Evolutionary conservation across 257 asterid genomes (phyloP), one percentile per base, ranked within the genome.

Genomic region (Solanum bukasovii): DNA sequence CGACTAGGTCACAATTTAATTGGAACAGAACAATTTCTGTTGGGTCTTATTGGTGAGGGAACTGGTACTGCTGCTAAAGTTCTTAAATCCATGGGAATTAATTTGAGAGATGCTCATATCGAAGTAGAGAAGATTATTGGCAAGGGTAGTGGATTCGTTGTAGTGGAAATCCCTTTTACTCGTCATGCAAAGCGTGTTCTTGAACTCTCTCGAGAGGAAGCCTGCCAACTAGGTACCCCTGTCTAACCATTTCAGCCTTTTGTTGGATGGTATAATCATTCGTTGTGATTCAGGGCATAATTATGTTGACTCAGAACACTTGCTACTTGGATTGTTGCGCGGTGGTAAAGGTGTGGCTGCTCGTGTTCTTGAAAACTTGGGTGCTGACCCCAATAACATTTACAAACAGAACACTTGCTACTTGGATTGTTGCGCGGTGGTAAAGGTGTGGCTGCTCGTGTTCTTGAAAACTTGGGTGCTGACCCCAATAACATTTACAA

Each of bases 51-150:
- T 73, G 98, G 99, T 21, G 99, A 97, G 92, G 98, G 99, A 84
- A 97, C 99, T 52, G 98, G 99, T 34, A 97, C 95, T 88, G 98
- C 98, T 89, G 99, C 99, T 21, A 97, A 95, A 94, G 99, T 97
- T 82, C 95, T 97, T 49, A 97, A 97, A 93, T 94, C 98, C 63
- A 94, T 94, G 98, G 99, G 99, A 86, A 94, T 96, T 49, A 97
- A 94, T 91, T 95, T 95, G 91, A 97, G 96, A 90, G 98, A 95
- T 85, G 99, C 99, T 5, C 98, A 98, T 87, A 97, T 96, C 0
- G 98, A 97, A 90, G 98, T 95, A 77, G 98, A 97, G 94, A 97
- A 97, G 90, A 95, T 97, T 89, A 94, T 90, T 89, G 98, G 99
- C 71, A 94, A 98, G 87, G 99, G 98, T 11, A 95, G 96, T 91